Conservation (phyloP, 257 asterid genomes). For the Perilla frutescens region DNA sequence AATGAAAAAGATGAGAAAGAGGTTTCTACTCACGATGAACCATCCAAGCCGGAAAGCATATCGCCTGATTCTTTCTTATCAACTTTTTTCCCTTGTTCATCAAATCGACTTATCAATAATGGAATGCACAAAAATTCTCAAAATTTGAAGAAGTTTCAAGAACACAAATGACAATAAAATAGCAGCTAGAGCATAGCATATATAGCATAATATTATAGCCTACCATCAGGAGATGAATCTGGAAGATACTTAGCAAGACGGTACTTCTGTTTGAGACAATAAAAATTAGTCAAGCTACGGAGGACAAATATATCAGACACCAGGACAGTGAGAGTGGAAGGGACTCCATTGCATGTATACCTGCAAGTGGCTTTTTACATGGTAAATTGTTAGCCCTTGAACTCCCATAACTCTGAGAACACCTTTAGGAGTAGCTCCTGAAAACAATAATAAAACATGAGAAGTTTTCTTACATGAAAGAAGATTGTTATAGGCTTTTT, state of each 20-base stretch:
- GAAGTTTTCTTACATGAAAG: conserved; percentile 19
- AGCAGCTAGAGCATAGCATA: not conserved
- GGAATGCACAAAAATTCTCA: conserved; percentile 2
- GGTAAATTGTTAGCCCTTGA: conserved; percentile 95
- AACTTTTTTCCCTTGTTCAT: conserved; percentile 63
- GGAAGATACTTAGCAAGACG: conserved; percentile 99
- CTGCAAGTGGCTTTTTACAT: conserved; percentile 99
- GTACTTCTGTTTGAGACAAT: conserved; percentile 69
- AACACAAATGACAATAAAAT: conserved; percentile 26
- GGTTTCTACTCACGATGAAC: conserved; percentile 81
- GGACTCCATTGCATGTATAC: conserved; percentile 41
- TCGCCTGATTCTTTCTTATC: conserved; percentile 90
- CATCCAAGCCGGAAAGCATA: conserved; percentile 78
- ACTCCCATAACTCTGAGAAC: conserved; percentile 99
- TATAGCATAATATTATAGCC: conserved; percentile 29
- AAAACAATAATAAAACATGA: conserved; percentile 35
- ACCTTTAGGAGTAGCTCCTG: conserved; percentile 99
- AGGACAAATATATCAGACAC: conserved; percentile 27
- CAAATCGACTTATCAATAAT: conserved; percentile 31
- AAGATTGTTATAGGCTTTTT: conserved; percentile 17
- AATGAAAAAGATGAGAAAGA: conserved; percentile 28
- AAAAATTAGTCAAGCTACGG: conserved; percentile 34
- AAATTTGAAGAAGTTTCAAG: not conserved
- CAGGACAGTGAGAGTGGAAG: conserved; percentile 11
- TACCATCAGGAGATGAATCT: conserved; percentile 94